Conservation (phyloP, 176 grass and related monocot genomes). For the Zizania latifolia region DNA sequence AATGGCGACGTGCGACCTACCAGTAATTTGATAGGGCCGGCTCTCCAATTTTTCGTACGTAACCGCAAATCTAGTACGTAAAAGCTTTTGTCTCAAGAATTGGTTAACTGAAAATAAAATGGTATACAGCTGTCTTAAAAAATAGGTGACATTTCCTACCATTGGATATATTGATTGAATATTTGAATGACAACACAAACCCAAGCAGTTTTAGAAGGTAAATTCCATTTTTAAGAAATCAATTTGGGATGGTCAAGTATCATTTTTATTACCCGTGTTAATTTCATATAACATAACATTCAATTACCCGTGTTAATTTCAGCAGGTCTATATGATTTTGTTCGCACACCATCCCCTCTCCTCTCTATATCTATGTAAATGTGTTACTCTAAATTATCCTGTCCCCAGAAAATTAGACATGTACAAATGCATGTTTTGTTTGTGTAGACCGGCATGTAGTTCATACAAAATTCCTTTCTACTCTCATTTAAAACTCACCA, state of each 20-base stretch:
- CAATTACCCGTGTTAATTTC: too few relatives aligned
- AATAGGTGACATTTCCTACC: background rate
- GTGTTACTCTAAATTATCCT: background rate
- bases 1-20: slow-evolving; percentile 28
- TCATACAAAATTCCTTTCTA: background rate
- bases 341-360: background rate
- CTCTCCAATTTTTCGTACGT: too few relatives aligned
- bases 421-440: slow-evolving; percentile 1
- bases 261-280: too few relatives aligned
- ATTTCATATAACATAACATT: too few relatives aligned
- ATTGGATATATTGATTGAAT: too few relatives aligned
- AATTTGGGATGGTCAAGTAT: too few relatives aligned
- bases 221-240: too few relatives aligned
- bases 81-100: background rate
- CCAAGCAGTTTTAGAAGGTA: too few relatives aligned
- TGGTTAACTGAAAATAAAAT: background rate
- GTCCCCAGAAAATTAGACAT: slow-evolving; percentile 13
- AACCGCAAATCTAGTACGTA: too few relatives aligned
- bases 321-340: too few relatives aligned
- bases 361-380: background rate
- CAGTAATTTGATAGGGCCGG: background rate
- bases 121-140: background rate
- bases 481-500: slow-evolving; percentile 32
- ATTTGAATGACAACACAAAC: too few relatives aligned
- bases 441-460: background rate